Evolutionary conservation across 2,329 filamentous ascomycete genomes (phyloP), one percentile per base, ranked within the genome.

Genomic region (Dactylella cylindrospora): DNA sequence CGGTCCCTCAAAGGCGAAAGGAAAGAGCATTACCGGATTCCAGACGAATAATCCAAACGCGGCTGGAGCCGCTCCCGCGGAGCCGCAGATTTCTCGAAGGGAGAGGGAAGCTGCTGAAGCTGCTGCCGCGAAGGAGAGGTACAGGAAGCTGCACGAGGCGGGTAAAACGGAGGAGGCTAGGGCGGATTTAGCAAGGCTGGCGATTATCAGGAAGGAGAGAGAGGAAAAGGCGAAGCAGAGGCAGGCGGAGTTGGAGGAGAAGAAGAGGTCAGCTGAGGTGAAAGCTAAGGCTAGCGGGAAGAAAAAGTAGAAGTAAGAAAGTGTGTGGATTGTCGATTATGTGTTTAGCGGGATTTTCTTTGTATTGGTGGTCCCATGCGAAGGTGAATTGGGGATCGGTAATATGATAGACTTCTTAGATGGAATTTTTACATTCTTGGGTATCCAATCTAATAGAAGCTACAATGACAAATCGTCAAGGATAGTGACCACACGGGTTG

Each of bases 121-220:
- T 1, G 84, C 86, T 65, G 86, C 91, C 72, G 89, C 88, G 23
- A 90, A 90, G 73, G 90, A 95, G 77, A 81, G 84, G 67, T 96
- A 95, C 71, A 82, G 89, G 78, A 95, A 94, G 76, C 74, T 96
- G 69, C 91, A 96, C 70, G 88, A 90, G 54, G 86, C 90, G 71
- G 91, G 91, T 70, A 97, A 97, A 83, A 97, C 93, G 36, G 93
- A 98, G 64, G 88, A 96, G 78, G 90, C 91, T 40, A 86, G 88
- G 72, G 85, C 88, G 3, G 93, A 98, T 74, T 71, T 97, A 68
- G 91, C 89, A 59, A 82, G 93, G 52, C 76, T 98, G 70, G 83
- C 78, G 73, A 72, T 91, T 60, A 89, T 98, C 67, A 83, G 84
- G 40, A 88, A 95, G 79, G 86, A 89, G 76, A 82, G 93, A 66